These are phyloP conservation scores for Boletus bicolor DNA, from an alignment of 768 basidiomycete genomes.

Conservation along the genomic window DNA sequence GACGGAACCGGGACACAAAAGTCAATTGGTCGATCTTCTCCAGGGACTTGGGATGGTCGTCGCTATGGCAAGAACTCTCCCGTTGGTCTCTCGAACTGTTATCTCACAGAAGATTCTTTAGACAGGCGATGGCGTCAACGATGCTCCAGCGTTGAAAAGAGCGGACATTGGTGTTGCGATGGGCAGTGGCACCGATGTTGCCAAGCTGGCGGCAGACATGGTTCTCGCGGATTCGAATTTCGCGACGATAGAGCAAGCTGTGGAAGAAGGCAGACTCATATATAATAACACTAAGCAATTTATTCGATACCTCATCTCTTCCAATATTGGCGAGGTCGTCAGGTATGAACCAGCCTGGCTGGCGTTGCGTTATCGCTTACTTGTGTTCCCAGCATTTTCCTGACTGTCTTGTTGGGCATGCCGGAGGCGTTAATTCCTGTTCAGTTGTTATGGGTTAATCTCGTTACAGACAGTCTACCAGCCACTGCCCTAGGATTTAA, in stretches of 20 bases:
- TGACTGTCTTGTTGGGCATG: constrained; percentile 97
- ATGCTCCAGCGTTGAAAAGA: constrained; percentile 94
- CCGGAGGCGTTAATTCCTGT: constrained; percentile 98
- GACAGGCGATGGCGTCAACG: constrained; percentile 98
- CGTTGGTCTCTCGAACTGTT: constrained; percentile 7
- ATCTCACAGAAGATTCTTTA: constrained; percentile 29
- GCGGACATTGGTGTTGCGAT: constrained; percentile 99
- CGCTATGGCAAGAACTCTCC: constrained; percentile 68
- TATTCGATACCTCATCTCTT: constrained; percentile 97
- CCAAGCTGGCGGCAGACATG: constrained; percentile 98
- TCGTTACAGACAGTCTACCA: constrained; percentile 94
- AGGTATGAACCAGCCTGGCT: constrained; percentile 36
- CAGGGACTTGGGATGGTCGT: constrained; percentile 91
- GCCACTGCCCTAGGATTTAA: constrained; percentile 98
- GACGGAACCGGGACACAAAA: constrained; percentile 95
- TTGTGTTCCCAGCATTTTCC: constrained; percentile 69
- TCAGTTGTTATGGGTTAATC: constrained; percentile 97
- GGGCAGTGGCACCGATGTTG: constrained; percentile 98
- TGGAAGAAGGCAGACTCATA: constrained; percentile 96
- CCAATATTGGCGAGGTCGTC: constrained; percentile 97
- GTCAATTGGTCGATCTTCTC: constrained; percentile 87
- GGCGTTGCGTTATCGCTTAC: neutral
- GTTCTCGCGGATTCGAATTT: constrained; percentile 97
- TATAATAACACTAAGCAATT: constrained; percentile 99
- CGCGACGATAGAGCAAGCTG: constrained; percentile 92